Base-by-base conservation (phyloP, 1,284 basidiomycete species). In the Tylopilus sp. region DNA sequence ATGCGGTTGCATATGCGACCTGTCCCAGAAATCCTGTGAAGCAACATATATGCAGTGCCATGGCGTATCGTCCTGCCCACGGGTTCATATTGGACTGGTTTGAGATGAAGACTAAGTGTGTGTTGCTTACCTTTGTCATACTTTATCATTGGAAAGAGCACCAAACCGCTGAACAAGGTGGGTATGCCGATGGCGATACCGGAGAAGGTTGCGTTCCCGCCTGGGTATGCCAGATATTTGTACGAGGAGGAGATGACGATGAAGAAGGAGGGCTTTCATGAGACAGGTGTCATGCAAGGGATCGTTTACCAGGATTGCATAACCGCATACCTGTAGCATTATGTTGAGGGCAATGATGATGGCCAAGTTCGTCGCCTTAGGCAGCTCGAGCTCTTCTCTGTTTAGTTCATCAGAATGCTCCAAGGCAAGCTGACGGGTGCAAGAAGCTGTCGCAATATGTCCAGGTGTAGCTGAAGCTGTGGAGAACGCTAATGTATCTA, bases 171-270 rank as follows among this genome's bases (percentile, higher is more conserved):
- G 25, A 68, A 64, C 11, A 71, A 59, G 12, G 70, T 69, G 3
- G 75, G 76, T 45, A 87, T 84, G 57, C 85, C 85, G 51, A 86
- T 84, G 16, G 79, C 74, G 11, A 87, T 59, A 53, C 85, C 85
- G 29, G 82, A 80, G 59, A 87, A 87, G 0, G 80, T 82, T 12
- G 82, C 71, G 11, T 70, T 75, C 13, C 84, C 85, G 29, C 84
- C 84, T 3, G 86, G 68, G 57, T 78, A 71, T 51, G 78, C 71
- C 0, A 82, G 78, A 59, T 86, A 86, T 43, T 72, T 70, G 58
- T 76, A 79, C 1, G 82, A 78, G 0, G 85, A 82, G 1, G 85
- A 81, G 3, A 87, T 79, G 31, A 84, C 71, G 52, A 85, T 77
- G 64, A 82, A 87, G 68, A 86, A 86, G 0, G 81, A 78, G 6